Percentiles rank a stretch among this genome's conserved stretches.
Evolutionary conservation across 2,329 filamentous ascomycete species (phyloP).

Genomic region (Fusarium liriodendri): DNA sequence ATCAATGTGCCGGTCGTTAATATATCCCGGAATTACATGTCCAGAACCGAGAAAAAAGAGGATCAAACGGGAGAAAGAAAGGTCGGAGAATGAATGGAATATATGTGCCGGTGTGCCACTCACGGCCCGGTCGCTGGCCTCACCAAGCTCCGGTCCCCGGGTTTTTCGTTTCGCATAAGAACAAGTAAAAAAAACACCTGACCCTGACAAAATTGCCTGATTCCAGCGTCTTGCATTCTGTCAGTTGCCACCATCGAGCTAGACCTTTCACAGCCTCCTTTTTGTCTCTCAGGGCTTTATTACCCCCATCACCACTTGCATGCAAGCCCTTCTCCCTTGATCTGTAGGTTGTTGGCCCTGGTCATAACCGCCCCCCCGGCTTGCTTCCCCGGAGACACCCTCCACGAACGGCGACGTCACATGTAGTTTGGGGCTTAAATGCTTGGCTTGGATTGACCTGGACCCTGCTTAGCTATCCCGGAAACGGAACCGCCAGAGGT

Average conservation of each 20-base stretch:
- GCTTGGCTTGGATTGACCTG: background rate
- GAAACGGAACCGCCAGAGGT: background rate
- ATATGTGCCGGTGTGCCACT: background rate
- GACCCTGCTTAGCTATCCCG: background rate
- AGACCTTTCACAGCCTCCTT: background rate
- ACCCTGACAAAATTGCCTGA: background rate
- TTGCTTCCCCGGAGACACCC: slow-evolving; percentile 1
- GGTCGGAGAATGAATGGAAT: background rate
- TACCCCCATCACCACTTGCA: background rate
- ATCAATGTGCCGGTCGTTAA: background rate
- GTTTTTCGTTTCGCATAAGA: background rate
- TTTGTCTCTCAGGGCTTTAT: background rate
- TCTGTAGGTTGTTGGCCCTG: background rate
- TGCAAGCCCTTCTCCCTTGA: background rate
- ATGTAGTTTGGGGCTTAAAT: background rate
- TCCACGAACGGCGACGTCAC: slow-evolving; percentile 14
- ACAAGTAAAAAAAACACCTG: background rate
- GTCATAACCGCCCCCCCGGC: background rate
- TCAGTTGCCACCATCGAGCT: background rate
- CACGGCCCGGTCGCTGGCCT: background rate
- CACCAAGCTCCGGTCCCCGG: background rate
- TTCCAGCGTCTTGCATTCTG: background rate
- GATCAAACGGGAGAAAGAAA: background rate
- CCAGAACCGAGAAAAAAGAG: background rate
- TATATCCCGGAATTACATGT: background rate